phyloP scores from a whole-genome alignment of 805 yeast species.

The Debaryomyces tyrocola region DNA sequence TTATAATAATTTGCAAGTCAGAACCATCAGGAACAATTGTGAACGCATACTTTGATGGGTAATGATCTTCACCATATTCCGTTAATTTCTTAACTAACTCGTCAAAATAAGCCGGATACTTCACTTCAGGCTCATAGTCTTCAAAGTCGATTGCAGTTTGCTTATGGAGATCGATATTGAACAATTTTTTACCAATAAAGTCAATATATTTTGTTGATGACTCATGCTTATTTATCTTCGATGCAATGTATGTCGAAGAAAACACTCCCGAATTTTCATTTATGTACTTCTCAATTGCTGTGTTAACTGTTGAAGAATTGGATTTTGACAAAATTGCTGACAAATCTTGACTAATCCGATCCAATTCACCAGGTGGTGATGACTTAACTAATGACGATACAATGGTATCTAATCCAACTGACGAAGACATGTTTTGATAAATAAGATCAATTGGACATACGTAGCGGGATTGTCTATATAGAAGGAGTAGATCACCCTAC shows the following conservation, averaged over 20 bases:
- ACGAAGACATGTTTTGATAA: constrained; percentile 13
- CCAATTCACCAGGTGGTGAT: constrained; percentile 42
- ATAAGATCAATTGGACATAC: neutral
- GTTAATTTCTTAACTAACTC: constrained; percentile 34
- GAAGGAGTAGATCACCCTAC: neutral
- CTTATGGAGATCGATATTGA: constrained; percentile 58
- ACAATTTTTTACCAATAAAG: constrained; percentile 44
- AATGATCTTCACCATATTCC: constrained; percentile 63
- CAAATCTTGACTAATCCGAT: constrained; percentile 26
- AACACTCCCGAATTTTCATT: constrained; percentile 30
- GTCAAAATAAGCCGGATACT: constrained; percentile 29
- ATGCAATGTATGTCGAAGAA: constrained; percentile 30
- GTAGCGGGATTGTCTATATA: neutral
- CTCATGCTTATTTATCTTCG: constrained; percentile 30
- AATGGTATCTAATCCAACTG: constrained; percentile 24
- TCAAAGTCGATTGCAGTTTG: constrained; percentile 56
- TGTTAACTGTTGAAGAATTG: constrained; percentile 19
- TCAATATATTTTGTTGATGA: constrained; percentile 52
- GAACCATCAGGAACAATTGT: constrained; percentile 39
- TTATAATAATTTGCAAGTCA: constrained; percentile 51
- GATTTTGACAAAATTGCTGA: constrained; percentile 20
- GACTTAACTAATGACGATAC: constrained; percentile 30
- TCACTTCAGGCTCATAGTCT: constrained; percentile 22
- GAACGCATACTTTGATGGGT: constrained; percentile 54
- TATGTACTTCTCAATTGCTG: constrained; percentile 28